Base-by-base conservation (phyloP, 2,329 filamentous ascomycete genomes). In the Trichophaea hybrida region DNA sequence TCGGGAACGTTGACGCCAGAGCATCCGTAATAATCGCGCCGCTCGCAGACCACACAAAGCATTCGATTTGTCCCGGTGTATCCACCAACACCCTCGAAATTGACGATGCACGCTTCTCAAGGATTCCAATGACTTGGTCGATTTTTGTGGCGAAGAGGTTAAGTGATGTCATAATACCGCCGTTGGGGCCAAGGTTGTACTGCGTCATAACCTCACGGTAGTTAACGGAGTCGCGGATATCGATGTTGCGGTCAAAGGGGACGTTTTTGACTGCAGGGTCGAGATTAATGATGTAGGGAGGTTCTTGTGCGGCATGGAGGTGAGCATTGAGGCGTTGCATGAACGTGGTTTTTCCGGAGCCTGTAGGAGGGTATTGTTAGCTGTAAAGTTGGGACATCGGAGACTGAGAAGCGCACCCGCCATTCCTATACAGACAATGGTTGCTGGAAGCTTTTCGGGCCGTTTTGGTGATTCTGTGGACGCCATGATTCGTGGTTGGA, bases 171-270 rank as follows among this genome's bases (percentile, higher is more conserved):
- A 98, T 76, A 69, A 98, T 98, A 51, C 90, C 94, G 56, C 93
- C 93, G 75, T 98, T 98, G 6, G 93, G 93, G 0, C 93, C 93
- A 0, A 98, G 80, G 70, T 96, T 96, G 60, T 74, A 69, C 74
- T 97, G 90, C 74, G 91, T 94, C 94, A 98, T 98, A 65, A 98
- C 93, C 74, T 98, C 91, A 72, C 95, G 93, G 77, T 98, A 98
- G 79, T 98, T 96, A 72, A 98, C 91, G 32, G 87, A 93, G 74
- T 98, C 93, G 69, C 94, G 88, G 68, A 98, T 98, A 74, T 98
- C 93, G 74, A 98, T 97, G 74, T 98, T 98, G 72, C 86, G 83
- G 67, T 95, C 91, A 71, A 96, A 98, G 2, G 94, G 93, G 5
- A 96, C 86, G 67, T 85, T 88, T 69, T 90, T 80, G 6, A 98